These are phyloP conservation scores for Emmonsiellopsis sp. DNA, from an alignment of 2,329 filamentous ascomycete species.

Conservation along the genomic window DNA sequence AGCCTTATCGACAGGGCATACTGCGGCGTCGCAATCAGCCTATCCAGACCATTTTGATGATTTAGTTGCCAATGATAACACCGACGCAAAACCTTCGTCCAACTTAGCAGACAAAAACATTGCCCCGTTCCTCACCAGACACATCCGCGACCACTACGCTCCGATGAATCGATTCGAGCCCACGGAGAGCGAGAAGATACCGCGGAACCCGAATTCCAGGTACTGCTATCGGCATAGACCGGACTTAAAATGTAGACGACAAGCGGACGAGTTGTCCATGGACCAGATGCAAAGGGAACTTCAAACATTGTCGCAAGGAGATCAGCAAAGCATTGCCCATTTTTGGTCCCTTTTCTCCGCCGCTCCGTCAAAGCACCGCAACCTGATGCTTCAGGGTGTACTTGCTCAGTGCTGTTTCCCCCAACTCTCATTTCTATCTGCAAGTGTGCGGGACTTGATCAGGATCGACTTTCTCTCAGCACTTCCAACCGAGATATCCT, in stretches of 20 bases:
- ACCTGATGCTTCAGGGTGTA: conserved; percentile 93
- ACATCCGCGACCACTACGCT: conserved; percentile 77
- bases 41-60: conserved; percentile 1
- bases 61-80: conserved; percentile 17
- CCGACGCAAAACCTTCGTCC: conserved; percentile 33
- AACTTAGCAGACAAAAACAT: conserved; percentile 65
- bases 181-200: conserved; percentile 8
- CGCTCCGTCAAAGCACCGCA: conserved; percentile 84
- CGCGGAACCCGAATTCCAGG: conserved; percentile 62
- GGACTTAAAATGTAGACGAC: conserved; percentile 84
- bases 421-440: conserved; percentile 85
- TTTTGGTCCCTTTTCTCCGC: conserved; percentile 98
- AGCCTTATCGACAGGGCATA: neutral
- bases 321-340: conserved; percentile 92
- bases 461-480: conserved; percentile 94
- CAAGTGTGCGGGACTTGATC: conserved; percentile 85
- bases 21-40: neutral
- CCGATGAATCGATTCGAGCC: conserved; percentile 32
- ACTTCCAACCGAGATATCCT: conserved; percentile 79
- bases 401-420: conserved; percentile 96
- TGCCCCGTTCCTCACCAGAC: conserved; percentile 74
- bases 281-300: conserved; percentile 87
- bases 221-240: conserved; percentile 94
- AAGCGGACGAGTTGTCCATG: conserved; percentile 94
- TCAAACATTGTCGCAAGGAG: conserved; percentile 67